Conservation (phyloP, 2,329 filamentous ascomycete genomes). For the Epichloe brachyelytri region DNA sequence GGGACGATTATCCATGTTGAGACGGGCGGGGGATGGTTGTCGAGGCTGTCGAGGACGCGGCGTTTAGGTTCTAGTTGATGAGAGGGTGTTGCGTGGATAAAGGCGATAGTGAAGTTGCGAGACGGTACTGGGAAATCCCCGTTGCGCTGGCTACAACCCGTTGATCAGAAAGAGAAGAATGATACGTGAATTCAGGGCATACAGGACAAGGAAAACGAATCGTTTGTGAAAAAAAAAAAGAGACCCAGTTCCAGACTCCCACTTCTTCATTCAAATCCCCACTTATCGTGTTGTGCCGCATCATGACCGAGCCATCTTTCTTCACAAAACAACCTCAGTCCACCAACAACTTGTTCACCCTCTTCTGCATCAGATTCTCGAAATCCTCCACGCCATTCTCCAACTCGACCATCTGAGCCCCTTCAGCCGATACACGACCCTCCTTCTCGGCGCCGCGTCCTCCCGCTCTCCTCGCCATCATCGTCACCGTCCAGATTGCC, state of each 20-base stretch:
- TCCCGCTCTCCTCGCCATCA: slow-evolving; percentile 24
- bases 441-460: slow-evolving; percentile 30
- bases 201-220: too few species aligned
- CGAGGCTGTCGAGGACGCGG: slow-evolving; percentile 28
- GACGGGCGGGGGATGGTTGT: slow-evolving; percentile 57
- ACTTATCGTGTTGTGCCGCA: too few species aligned
- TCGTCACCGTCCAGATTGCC: slow-evolving; percentile 21
- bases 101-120: too few species aligned
- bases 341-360: slow-evolving; percentile 32
- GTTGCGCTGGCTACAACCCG: too few species aligned
- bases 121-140: too few species aligned
- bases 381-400: slow-evolving; percentile 52
- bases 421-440: slow-evolving; percentile 48
- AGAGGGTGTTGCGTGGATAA: slow-evolving; percentile 8
- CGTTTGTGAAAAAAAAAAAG: too few species aligned
- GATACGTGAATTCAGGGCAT: too few species aligned
- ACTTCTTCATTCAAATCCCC: too few species aligned
- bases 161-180: too few species aligned
- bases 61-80: slow-evolving; percentile 33
- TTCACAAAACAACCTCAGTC: background rate
- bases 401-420: slow-evolving; percentile 42
- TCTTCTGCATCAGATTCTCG: slow-evolving; percentile 48
- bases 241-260: too few species aligned
- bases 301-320: too few species aligned
- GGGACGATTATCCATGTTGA: slow-evolving; percentile 72